Evolutionary conservation across 2,329 filamentous ascomycete genomes (phyloP), one percentile per base, ranked within the genome.

Genomic region (Phaeomoniella chlamydospora): DNA sequence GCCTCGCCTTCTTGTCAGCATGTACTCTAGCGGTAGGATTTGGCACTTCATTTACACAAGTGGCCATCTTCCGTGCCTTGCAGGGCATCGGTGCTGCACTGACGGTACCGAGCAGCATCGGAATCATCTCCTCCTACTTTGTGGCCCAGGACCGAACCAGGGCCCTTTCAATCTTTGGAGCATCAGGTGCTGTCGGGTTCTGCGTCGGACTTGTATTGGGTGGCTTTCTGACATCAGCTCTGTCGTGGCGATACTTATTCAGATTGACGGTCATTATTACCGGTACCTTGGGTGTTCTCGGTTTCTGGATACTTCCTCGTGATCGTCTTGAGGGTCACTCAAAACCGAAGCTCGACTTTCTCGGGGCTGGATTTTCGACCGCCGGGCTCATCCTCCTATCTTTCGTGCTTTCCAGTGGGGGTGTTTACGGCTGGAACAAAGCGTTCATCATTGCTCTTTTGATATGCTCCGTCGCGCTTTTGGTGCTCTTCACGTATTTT

Each of bases 11-110:
- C 14, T 78, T 78, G 48, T 64, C 68, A 3, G 52, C 72, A 15
- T 67, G 74, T 41, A 58, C 67, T 2, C 54, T 80, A 22, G 62
- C 68, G 2, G 65, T 72, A 0, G 72, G 74, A 2, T 80, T 80
- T 48, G 54, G 61, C 0, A 50, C 53, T 5, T 61, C 58, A 0
- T 66, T 65, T 17, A 57, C 61, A 6, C 22, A 26, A 26, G 22
- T 56, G 39, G 36, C 59, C 14, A 54, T 50, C 36, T 26, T 26
- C 22, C 49, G 59, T 26, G 57, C 52, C 0, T 50, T 61, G 37
- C 59, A 62, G 41, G 59, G 59, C 2, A 47, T 63, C 4, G 76
- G 74, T 0, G 68, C 72, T 0, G 71, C 72, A 2, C 56, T 80
- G 12, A 57, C 65, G 10, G 56, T 78, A 16, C 75, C 76, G 2